phyloP scores from a whole-genome alignment of 164 flowering plant species.

The Aristolochia fimbriata region DNA sequence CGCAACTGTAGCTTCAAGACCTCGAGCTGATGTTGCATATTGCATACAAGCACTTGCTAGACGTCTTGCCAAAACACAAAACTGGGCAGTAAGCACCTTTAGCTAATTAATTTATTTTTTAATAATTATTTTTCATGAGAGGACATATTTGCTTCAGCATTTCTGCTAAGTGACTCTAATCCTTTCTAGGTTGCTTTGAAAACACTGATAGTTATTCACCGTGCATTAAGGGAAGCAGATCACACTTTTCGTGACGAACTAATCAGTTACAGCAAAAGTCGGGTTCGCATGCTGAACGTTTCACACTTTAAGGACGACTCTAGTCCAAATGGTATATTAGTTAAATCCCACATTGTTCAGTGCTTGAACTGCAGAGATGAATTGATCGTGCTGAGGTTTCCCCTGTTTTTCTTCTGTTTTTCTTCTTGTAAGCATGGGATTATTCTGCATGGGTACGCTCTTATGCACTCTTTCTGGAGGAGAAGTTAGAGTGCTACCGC shows the following conservation, averaged over 20 bases:
- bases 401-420: slow-evolving; percentile 12
- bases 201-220: slow-evolving; percentile 86
- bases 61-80: slow-evolving; percentile 77
- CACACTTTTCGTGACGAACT: slow-evolving; percentile 91
- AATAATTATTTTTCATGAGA: too few species aligned
- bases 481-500: slow-evolving; percentile 84
- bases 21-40: slow-evolving; percentile 95
- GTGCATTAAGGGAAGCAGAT: slow-evolving; percentile 95
- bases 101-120: too few species aligned
- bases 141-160: too few species aligned
- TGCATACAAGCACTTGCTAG: slow-evolving; percentile 92
- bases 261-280: slow-evolving; percentile 72
- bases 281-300: slow-evolving; percentile 86
- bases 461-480: slow-evolving; percentile 91
- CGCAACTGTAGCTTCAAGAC: slow-evolving; percentile 78
- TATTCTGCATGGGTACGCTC: slow-evolving; percentile 95
- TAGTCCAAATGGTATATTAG: slow-evolving; percentile 69
- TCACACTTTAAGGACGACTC: slow-evolving; percentile 97
- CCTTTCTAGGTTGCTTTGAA: slow-evolving; percentile 78
- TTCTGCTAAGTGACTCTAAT: neutral
- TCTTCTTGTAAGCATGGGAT: slow-evolving; percentile 74
- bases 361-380: too few species aligned
- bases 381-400: slow-evolving; percentile 4
- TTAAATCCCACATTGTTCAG: neutral
- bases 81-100: slow-evolving; percentile 68